Percentiles rank a stretch among this genome's conserved stretches.
These are phyloP conservation scores for Populus alba DNA, from an alignment of 345 rosid species.

Conservation along the genomic window DNA sequence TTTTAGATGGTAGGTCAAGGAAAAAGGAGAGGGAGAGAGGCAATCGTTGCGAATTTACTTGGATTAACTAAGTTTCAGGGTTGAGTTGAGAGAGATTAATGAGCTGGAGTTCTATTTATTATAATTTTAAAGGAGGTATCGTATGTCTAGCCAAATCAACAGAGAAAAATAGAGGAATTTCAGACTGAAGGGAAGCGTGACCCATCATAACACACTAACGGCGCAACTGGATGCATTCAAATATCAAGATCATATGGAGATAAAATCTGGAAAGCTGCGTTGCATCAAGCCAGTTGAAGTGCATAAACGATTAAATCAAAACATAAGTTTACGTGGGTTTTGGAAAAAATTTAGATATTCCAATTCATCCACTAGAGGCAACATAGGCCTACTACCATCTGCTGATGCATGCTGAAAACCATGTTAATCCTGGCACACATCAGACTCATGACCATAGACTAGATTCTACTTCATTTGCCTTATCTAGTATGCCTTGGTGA, in stretches of 20 bases:
- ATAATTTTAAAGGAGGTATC: not conserved
- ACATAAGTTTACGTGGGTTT: not conserved
- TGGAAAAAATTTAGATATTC: not conserved
- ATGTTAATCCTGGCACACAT: not conserved
- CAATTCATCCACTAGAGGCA: not conserved
- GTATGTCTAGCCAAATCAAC: too few relatives aligned
- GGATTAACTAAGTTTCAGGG: not conserved
- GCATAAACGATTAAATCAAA: not conserved
- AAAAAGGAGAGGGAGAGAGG: too few relatives aligned
- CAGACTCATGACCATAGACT: not conserved
- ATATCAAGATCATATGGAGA: not conserved
- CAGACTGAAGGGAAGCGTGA: not conserved
- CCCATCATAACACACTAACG: not conserved
- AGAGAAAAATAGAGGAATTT: not conserved
- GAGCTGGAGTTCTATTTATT: too few relatives aligned
- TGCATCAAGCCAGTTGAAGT: not conserved
- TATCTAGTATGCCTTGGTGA: conserved; percentile 42
- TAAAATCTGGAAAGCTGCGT: not conserved
- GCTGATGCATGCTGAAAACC: not conserved
- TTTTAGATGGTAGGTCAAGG: not conserved
- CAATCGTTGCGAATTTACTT: not conserved
- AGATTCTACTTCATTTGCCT: not conserved
- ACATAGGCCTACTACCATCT: not conserved
- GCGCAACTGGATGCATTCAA: not conserved
- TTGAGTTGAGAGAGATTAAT: not conserved